phyloP scores from a whole-genome alignment of 768 basidiomycete genomes.

The Pleurotus platypus region DNA sequence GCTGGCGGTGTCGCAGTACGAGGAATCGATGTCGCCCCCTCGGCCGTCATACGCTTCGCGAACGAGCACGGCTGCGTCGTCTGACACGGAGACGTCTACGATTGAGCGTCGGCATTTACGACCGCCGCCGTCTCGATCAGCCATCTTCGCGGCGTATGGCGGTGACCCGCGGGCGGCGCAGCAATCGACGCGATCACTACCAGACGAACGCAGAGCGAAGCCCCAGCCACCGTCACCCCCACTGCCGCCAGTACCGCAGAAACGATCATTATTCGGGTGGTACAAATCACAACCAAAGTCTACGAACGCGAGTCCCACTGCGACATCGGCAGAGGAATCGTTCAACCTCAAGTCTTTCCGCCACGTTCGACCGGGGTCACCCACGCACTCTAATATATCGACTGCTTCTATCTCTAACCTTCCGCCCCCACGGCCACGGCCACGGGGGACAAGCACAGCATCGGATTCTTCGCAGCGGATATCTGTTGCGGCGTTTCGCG shows the following conservation, averaged over 20 bases:
- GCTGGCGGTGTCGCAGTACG: constrained; percentile 8
- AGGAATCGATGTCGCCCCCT: constrained; percentile 19
- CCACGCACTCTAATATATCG: constrained; percentile 16
- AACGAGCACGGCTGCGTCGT: constrained; percentile 33
- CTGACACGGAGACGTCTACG: constrained; percentile 40
- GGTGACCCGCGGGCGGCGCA: constrained; percentile 42
- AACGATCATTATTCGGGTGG: constrained; percentile 36
- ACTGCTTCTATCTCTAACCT: constrained; percentile 23
- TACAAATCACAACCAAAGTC: constrained; percentile 25
- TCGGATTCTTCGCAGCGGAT: constrained; percentile 73
- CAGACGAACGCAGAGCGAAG: constrained; percentile 29
- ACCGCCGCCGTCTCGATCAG: constrained; percentile 61
- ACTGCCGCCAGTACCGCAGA: constrained; percentile 23
- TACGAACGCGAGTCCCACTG: constrained; percentile 13
- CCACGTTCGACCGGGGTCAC: constrained; percentile 53
- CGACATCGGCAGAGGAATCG: constrained; percentile 28
- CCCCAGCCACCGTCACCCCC: constrained; percentile 14
- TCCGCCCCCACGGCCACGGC: constrained; percentile 40
- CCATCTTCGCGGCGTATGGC: constrained; percentile 58
- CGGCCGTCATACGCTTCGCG: constrained; percentile 27
- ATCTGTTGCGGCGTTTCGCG: constrained; percentile 77
- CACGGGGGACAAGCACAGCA: constrained; percentile 53
- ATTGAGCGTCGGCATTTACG: constrained; percentile 32
- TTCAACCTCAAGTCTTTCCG: constrained; percentile 78
- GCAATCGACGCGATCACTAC: constrained; percentile 63